Evolutionary conservation across 352 stramenopile genomes (phyloP), one percentile per base, ranked within the genome.

Genomic region (Nannochloropsis limnetica): DNA sequence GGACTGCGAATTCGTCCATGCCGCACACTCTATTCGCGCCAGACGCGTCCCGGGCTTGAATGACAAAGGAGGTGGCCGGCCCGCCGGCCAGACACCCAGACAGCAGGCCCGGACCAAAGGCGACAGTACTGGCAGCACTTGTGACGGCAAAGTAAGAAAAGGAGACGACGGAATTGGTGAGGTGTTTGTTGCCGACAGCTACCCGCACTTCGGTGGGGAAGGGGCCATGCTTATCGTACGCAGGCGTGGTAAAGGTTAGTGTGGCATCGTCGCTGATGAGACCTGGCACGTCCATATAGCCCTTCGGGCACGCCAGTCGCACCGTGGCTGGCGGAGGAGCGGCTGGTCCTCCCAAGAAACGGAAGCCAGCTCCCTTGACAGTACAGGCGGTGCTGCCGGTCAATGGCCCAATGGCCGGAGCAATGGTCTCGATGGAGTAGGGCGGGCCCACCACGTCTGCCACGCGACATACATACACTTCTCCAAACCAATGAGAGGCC

Each of bases 131-230:
- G 1, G 87, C 88, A 11, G 91, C 92, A 49, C 92, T 88, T 5
- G 94, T 97, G 22, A 98, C 95, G 3, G 93, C 94, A 88, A 98
- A 96, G 81, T 97, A 98, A 79, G 86, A 90, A 83, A 97, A 98
- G 15, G 89, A 89, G 79, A 97, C 90, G 80, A 91, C 93, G 67
- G 93, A 93, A 83, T 97, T 98, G 4, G 95, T 98, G 83, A 96
- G 95, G 83, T 91, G 89, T 15, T 96, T 93, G 32, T 92, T 90
- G 8, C 91, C 92, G 45, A 98, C 87, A 43, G 92, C 94, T 2
- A 95, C 91, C 54, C 95, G 92, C 17, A 96, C 91, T 88, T 83
- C 89, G 22, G 86, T 88, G 49, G 86, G 84, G 44, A 97, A 86
- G 0, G 95, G 80, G 0, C 94, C 94, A 82, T 95, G 97, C 68